Conservation (phyloP, 768 basidiomycete species). For the Tephrocybe sp. region DNA sequence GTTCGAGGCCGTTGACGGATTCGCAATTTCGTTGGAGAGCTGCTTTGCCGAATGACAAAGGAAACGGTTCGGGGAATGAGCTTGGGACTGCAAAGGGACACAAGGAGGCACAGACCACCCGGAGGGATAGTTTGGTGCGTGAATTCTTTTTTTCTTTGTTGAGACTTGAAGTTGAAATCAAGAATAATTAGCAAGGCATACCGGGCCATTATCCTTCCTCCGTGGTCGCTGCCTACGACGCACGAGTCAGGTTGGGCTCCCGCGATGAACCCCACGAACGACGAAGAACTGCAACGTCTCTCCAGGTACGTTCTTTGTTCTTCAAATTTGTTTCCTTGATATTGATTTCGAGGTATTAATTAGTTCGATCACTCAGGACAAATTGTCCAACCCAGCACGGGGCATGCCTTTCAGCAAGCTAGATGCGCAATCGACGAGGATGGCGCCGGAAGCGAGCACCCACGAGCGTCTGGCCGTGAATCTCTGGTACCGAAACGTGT, state of each 20-base stretch:
- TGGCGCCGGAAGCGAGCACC: not conserved
- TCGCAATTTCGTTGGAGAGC: conserved; percentile 9
- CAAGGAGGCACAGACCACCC: too few relatives aligned
- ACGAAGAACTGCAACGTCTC: not conserved
- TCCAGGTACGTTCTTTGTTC: not conserved
- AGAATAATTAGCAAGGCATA: not conserved
- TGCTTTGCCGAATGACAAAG: not conserved
- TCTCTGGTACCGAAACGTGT: not conserved
- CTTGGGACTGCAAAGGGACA: too few relatives aligned
- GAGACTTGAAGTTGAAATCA: not conserved
- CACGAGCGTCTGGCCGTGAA: not conserved
- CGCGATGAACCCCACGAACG: not conserved
- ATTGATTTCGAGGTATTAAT: not conserved
- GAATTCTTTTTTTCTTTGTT: not conserved
- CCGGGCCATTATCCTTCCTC: conserved; percentile 5
- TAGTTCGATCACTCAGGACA: not conserved
- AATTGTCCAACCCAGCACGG: too few relatives aligned
- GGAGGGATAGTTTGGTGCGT: too few relatives aligned
- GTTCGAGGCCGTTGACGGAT: conserved; percentile 4
- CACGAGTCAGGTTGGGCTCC: not conserved
- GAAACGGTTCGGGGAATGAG: too few relatives aligned
- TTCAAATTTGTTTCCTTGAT: too few relatives aligned
- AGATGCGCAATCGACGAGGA: not conserved
- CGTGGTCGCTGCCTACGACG: conserved; percentile 5
- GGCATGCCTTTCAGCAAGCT: not conserved